Evolutionary conservation across 2,329 filamentous ascomycete genomes (phyloP), one percentile per base, ranked within the genome.

Genomic region (Neofusicoccum ribis): DNA sequence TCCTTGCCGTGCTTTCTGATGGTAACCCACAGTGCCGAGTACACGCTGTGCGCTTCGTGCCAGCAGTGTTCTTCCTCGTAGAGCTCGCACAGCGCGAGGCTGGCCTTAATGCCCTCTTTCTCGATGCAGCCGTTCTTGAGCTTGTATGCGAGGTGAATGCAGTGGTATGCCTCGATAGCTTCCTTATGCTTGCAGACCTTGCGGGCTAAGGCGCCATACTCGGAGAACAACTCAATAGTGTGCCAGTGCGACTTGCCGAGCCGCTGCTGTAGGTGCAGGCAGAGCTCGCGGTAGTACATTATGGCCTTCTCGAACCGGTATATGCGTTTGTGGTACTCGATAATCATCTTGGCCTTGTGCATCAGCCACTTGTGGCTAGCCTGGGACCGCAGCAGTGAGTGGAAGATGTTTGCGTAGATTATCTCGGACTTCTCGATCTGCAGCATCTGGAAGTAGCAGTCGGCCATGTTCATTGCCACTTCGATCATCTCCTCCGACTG

Each of bases 31-130:
- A 31, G 27, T 7, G 27, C 27, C 27, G 27, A 31, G 27, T 31
- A 31, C 27, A 31, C 27, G 27, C 7, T 31, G 27, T 31, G 27
- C 27, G 27, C 27, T 31, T 31, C 27, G 27, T 31, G 27, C 27
- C 27, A 31, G 27, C 27, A 31, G 27, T 31, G 27, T 31, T 31
- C 27, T 31, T 31, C 27, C 27, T 31, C 27, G 67, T 83, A 85
- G 52, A 83, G 74, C 14, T 73, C 73, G 36, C 80, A 75, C 3
- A 85, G 76, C 15, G 79, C 76, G 11, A 81, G 68, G 0, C 82
- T 79, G 3, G 83, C 83, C 54, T 81, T 73, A 23, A 84, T 78
- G 0, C 80, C 83, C 17, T 81, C 79, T 0, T 75, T 73, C 7
- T 80, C 66, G 9, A 70, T 64, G 43, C 69, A 70, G 23, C 70